Evolutionary conservation across 306 rosid genomes (phyloP).

Genomic region (Corylus avellana): DNA sequence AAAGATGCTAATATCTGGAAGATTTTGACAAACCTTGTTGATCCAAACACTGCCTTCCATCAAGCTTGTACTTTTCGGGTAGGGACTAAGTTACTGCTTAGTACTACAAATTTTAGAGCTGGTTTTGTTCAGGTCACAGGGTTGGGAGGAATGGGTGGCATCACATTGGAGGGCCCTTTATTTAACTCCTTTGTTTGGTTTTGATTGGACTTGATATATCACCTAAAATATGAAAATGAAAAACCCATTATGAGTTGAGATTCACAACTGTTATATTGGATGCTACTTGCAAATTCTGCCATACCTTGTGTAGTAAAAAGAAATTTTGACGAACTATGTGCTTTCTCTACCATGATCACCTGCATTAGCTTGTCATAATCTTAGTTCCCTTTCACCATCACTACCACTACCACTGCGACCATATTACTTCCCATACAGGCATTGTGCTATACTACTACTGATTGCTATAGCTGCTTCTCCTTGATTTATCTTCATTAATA

Average conservation of each 20-base stretch:
- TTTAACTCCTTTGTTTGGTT: neutral
- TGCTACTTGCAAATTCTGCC: neutral
- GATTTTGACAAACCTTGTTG: slow-evolving; percentile 81
- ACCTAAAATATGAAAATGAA: neutral
- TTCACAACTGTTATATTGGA: neutral
- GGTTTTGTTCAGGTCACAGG: slow-evolving; percentile 6
- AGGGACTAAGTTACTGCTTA: slow-evolving; percentile 29
- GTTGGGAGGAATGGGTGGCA: neutral
- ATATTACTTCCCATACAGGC: neutral
- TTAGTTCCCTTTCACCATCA: neutral
- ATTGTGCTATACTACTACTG: neutral
- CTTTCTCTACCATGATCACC: neutral
- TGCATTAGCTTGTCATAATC: neutral
- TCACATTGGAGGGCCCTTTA: neutral
- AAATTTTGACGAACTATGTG: neutral
- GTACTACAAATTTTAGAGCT: neutral
- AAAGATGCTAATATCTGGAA: slow-evolving; percentile 96
- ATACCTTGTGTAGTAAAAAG: neutral
- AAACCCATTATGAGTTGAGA: neutral
- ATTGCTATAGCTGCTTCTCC: neutral
- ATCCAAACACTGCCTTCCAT: slow-evolving; percentile 72
- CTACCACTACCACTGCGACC: neutral
- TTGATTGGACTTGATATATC: slow-evolving; percentile 10
- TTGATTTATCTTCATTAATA: slow-evolving; percentile 5
- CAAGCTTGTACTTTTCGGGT: slow-evolving; percentile 74